Evolutionary conservation across 352 stramenopile genomes (phyloP).

Genomic region (Phytopythium mirpurense): DNA sequence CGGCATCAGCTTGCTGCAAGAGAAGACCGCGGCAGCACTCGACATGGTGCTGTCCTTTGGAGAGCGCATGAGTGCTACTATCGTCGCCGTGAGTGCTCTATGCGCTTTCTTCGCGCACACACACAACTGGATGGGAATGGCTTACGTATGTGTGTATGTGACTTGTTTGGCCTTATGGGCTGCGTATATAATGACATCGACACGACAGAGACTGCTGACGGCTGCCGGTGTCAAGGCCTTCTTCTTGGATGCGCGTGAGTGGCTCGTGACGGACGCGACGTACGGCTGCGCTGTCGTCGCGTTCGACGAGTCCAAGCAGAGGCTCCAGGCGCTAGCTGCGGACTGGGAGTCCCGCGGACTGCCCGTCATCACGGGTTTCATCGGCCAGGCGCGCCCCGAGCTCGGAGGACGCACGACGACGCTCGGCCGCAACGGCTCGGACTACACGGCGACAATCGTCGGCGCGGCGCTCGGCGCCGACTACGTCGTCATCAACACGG

Average conservation of each 20-base stretch:
- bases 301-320: conserved; percentile 75
- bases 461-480: conserved; percentile 57
- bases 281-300: conserved; percentile 73
- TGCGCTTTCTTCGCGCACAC: neutral
- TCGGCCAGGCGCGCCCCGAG: conserved; percentile 34
- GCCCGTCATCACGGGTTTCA: conserved; percentile 79
- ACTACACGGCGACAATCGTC: conserved; percentile 84
- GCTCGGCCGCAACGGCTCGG: conserved; percentile 73
- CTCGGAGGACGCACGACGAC: conserved; percentile 65
- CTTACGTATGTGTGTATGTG: neutral
- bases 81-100: conserved; percentile 45
- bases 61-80: conserved; percentile 67
- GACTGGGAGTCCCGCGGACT: conserved; percentile 39
- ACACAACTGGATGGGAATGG: neutral
- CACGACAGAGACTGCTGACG: conserved; percentile 34
- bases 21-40: conserved; percentile 60
- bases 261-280: conserved; percentile 64
- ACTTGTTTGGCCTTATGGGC: too few species aligned
- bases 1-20: conserved; percentile 69
- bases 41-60: conserved; percentile 79
- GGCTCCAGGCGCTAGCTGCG: conserved; percentile 35
- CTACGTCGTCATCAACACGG: conserved; percentile 85
- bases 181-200: too few species aligned
- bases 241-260: conserved; percentile 64
- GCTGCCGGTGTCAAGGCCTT: conserved; percentile 59